These are phyloP conservation scores for Syzygium jambos DNA, from an alignment of 345 rosid genomes.

Conservation along the genomic window DNA sequence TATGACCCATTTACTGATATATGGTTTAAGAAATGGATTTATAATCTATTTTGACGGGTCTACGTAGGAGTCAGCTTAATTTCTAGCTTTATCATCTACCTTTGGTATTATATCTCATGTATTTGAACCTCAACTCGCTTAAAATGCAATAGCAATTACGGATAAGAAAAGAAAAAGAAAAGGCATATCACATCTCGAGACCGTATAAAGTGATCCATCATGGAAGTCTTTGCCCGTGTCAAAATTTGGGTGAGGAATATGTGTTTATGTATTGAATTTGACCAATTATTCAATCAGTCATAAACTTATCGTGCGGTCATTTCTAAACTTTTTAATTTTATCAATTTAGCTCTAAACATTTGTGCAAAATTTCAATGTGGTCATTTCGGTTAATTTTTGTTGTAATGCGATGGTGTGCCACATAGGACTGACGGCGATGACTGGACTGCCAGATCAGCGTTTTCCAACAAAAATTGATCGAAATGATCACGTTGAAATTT, in stretches of 20 bases:
- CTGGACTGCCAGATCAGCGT: no score
- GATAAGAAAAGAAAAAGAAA: neutral
- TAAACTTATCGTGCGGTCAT: no score
- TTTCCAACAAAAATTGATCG: neutral
- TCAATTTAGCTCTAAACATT: no score
- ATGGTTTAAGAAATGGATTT: no score
- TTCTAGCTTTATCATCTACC: neutral
- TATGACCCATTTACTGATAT: no score
- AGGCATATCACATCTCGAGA: neutral
- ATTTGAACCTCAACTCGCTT: neutral
- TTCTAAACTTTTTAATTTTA: no score
- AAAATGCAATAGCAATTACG: neutral
- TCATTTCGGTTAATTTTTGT: no score
- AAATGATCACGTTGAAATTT: neutral
- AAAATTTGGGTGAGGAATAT: neutral
- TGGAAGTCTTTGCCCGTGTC: neutral
- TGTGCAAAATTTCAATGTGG: no score
- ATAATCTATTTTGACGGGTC: no score
- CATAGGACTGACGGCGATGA: accelerated
- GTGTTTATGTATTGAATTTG: neutral
- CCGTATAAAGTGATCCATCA: neutral
- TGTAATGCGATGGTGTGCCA: accelerated
- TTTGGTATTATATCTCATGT: neutral
- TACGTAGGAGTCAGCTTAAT: neutral
- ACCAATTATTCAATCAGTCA: neutral